phyloP scores from a whole-genome alignment of 2,329 filamentous ascomycete genomes.

The Boeremia lycopersici region DNA sequence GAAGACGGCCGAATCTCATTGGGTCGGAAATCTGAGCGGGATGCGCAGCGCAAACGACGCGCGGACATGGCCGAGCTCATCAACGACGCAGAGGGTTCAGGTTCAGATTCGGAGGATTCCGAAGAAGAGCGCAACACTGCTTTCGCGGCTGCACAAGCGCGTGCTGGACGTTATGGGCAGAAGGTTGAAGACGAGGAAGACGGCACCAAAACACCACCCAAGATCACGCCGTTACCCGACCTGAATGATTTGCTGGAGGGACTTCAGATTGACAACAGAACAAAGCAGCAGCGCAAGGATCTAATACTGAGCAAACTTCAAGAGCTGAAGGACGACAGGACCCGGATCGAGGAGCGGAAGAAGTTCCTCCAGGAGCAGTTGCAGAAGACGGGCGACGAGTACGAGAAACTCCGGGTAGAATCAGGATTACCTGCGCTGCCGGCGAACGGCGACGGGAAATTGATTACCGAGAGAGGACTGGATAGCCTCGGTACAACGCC shows the following conservation, averaged over 20 bases:
- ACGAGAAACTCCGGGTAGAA: constrained; percentile 62
- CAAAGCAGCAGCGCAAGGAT: constrained; percentile 65
- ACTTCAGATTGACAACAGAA: constrained; percentile 65
- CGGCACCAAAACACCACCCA: constrained; percentile 67
- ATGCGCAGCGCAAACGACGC: constrained; percentile 68
- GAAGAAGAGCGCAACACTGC: constrained; percentile 71
- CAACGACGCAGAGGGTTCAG: constrained; percentile 72
- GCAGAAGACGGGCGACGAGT: constrained; percentile 78
- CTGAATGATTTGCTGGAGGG: constrained; percentile 70
- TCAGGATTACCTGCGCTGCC: constrained; percentile 49
- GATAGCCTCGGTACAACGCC: constrained; percentile 48
- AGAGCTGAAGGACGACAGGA: constrained; percentile 70
- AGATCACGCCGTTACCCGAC: constrained; percentile 78
- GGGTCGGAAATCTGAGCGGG: constrained; percentile 77
- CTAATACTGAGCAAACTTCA: constrained; percentile 68
- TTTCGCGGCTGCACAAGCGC: constrained; percentile 85
- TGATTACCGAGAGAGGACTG: constrained; percentile 43
- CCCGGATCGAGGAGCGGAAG: constrained; percentile 71
- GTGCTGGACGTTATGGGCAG: constrained; percentile 79
- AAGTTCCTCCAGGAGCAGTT: constrained; percentile 79
- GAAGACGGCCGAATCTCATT: constrained; percentile 82
- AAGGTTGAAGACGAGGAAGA: constrained; percentile 52
- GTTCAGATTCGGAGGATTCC: constrained; percentile 70
- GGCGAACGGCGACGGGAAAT: constrained; percentile 34
- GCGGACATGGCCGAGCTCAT: constrained; percentile 86